Evolutionary conservation across 1,284 basidiomycete species (phyloP), one percentile per base, ranked within the genome.

Genomic region (Porogramme epimiltina): DNA sequence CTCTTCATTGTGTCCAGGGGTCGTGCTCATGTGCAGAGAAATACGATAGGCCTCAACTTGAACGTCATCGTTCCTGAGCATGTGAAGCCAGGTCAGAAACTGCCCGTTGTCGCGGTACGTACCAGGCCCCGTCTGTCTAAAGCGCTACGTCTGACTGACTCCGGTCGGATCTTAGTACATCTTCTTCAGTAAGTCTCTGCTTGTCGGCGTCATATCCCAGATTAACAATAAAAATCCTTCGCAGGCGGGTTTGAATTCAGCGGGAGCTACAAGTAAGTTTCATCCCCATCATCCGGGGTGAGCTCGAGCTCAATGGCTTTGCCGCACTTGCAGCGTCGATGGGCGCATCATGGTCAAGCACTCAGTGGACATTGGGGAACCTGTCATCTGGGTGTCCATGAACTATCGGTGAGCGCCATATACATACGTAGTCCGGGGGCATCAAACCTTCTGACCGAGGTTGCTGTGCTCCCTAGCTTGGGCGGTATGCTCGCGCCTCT

Each of bases 31-130:
- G 22, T 11, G 6, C 23, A 25, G 23, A 2, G 11, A n/a, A 16
- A 3, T 43, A 28, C 16, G 20, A 40, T 6, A 70, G 80, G 78
- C 58, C 61, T 80, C 13, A 70, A 69, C 19, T 42, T 79, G 44
- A 80, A 80, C 55, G 68, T 81, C 16, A 58, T 71, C 24, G 65
- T 66, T 0, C 70, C 75, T 0, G 52, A 51, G 4, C 56, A 51
- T 8, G 49, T 62, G 0, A 53, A 48, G 0, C 47, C 63, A 1
- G 42, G 25, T 0, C 62, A 62, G 0, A 66, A 65, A 4, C 59
- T 75, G 11, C 78, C 79, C 4, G 74, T 81, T 4, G 60, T 76
- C 1, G 63, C 75, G 52, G 61, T 59, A 5, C 22, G 40, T 42
- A 1, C 4, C 3, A 9, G 9, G n/a, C n/a, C n/a, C n/a, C n/a